Evolutionary conservation across 805 yeast genomes (phyloP).

Genomic region (Suhomyces sp.): DNA sequence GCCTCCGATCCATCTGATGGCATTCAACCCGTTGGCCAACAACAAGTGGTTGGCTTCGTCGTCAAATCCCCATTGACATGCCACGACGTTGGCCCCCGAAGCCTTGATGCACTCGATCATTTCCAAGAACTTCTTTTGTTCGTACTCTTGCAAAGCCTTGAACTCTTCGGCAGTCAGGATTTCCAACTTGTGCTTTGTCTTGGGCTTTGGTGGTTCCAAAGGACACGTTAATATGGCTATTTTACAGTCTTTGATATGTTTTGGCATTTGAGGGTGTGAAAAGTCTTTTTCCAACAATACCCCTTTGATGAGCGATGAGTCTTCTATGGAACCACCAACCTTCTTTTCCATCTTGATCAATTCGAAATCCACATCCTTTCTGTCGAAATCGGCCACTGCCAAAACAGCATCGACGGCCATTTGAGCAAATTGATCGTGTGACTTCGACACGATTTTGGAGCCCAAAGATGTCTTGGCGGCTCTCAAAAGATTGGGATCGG

Average conservation of each 20-base stretch:
- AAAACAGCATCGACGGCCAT: constrained; percentile 97
- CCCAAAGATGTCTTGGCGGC: constrained; percentile 96
- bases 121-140: constrained; percentile 82
- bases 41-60: constrained; percentile 96
- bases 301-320: constrained; percentile 82
- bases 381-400: constrained; percentile 84
- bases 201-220: constrained; percentile 99
- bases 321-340: constrained; percentile 90
- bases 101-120: constrained; percentile 86
- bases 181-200: constrained; percentile 95
- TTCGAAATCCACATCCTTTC: constrained; percentile 96
- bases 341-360: constrained; percentile 92
- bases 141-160: constrained; percentile 84
- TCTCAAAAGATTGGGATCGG: constrained; percentile 62
- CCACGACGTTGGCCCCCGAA: constrained; percentile 92
- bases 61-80: constrained; percentile 99
- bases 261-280: constrained; percentile 98
- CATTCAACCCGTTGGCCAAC: constrained; percentile 84
- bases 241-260: constrained; percentile 70
- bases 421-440: constrained; percentile 88
- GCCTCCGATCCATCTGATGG: constrained; percentile 99
- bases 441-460: constrained; percentile 90
- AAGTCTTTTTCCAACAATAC: constrained; percentile 94
- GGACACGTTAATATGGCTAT: constrained; percentile 97
- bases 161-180: constrained; percentile 93